Conservation (phyloP, 371 early-diverging fungal species). For the Mucor lusitanicus region DNA sequence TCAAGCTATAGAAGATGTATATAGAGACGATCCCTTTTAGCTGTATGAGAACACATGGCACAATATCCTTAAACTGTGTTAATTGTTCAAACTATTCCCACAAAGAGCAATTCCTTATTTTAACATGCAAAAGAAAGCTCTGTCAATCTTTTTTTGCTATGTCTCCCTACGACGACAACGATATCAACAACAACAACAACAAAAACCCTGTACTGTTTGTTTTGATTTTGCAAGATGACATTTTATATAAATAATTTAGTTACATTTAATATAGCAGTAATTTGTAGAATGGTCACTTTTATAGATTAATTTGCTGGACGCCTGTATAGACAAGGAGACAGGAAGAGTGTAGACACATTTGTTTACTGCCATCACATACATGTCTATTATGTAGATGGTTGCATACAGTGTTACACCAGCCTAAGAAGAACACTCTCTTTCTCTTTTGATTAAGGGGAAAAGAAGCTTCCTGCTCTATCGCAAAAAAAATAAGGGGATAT, state of each 20-base stretch:
- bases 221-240: constrained; percentile 8
- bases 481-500: constrained; percentile 10
- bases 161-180: background rate
- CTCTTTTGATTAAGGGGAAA: background rate
- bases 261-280: constrained; percentile 4
- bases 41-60: constrained; percentile 3
- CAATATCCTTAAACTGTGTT: constrained; percentile 1
- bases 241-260: constrained; percentile 3
- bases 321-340: background rate
- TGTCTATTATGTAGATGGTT: background rate
- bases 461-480: background rate
- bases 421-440: background rate
- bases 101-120: background rate
- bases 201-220: background rate
- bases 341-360: background rate
- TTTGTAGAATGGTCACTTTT: background rate
- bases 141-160: too few relatives aligned
- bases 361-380: background rate
- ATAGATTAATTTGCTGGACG: background rate
- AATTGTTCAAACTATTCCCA: background rate
- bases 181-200: too few relatives aligned
- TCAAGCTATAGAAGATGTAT: too few relatives aligned
- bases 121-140: background rate
- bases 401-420: constrained; percentile 5
- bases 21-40: background rate